Percentiles rank a stretch among this genome's conserved stretches.
Evolutionary conservation across 331 rosid species (phyloP).

Genomic region (Cucumis variabilis): DNA sequence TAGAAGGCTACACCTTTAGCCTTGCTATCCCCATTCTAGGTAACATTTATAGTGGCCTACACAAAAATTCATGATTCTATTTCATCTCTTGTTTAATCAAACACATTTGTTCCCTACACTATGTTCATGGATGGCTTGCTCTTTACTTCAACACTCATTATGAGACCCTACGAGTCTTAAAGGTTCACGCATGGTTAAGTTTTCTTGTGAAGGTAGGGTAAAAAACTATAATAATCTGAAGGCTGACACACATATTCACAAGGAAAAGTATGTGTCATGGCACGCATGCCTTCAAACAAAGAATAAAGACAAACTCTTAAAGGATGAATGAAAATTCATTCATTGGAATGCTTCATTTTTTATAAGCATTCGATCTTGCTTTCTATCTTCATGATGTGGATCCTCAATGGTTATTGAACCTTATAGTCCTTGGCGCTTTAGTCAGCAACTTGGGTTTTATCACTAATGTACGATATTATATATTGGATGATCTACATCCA

Average conservation of each 20-base stretch:
- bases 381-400: neutral
- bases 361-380: neutral
- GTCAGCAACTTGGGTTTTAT: too few relatives aligned
- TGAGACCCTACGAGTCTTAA: neutral
- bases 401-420: too few relatives aligned
- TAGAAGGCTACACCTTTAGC: too few relatives aligned
- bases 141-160: neutral
- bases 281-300: neutral
- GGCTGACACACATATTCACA: neutral
- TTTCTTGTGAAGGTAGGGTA: too few relatives aligned
- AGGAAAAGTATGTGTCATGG: neutral
- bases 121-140: neutral
- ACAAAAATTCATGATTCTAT: too few relatives aligned
- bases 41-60: neutral
- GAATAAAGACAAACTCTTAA: neutral
- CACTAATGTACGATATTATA: too few relatives aligned
- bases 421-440: too few relatives aligned
- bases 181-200: neutral
- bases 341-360: neutral
- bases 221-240: neutral
- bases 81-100: too few relatives aligned
- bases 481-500: too few relatives aligned
- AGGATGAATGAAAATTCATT: neutral
- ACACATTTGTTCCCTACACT: too few relatives aligned
- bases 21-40: neutral